A percentile compares a stretch with the other conserved stretches of the same genome.
Conservation (phyloP, 768 basidiomycete species). For the Rhodocollybia butyracea region DNA sequence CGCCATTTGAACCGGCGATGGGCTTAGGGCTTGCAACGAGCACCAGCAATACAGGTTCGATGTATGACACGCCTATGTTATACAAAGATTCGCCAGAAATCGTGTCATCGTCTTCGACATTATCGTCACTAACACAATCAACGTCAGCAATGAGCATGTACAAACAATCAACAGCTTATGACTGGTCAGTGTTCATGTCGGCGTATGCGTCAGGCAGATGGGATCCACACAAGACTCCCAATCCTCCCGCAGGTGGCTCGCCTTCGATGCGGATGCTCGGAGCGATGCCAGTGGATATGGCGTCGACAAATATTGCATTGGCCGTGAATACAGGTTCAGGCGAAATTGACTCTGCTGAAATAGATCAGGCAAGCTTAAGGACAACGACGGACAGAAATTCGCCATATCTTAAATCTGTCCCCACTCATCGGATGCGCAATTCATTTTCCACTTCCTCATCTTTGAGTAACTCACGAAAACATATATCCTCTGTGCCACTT, state of each 20-base stretch:
- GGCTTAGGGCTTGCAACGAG: too few relatives aligned
- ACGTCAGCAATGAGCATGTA: too few relatives aligned
- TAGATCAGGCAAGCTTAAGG: not conserved
- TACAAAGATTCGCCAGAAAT: not conserved
- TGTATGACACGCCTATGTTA: not conserved
- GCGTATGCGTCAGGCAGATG: constrained; percentile 76
- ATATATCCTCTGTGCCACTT: not conserved
- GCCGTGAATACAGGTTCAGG: not conserved
- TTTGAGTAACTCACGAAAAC: not conserved
- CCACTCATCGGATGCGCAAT: constrained; percentile 29
- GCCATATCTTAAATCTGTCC: too few relatives aligned
- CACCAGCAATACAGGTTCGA: not conserved
- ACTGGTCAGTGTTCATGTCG: constrained; percentile 77
- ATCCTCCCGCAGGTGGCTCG: constrained; percentile 38
- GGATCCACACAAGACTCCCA: constrained; percentile 73
- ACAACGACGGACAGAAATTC: too few relatives aligned
- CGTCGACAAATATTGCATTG: too few relatives aligned
- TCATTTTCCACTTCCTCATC: constrained; percentile 26
- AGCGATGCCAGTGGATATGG: not conserved
- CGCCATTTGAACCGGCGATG: not conserved
- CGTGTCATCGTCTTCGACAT: too few relatives aligned
- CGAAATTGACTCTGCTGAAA: not conserved
- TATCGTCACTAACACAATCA: too few relatives aligned
- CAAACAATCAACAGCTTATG: too few relatives aligned
- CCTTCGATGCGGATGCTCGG: not conserved